Evolutionary conservation across 768 basidiomycete species (phyloP).

Genomic region (Agaricus blazei): DNA sequence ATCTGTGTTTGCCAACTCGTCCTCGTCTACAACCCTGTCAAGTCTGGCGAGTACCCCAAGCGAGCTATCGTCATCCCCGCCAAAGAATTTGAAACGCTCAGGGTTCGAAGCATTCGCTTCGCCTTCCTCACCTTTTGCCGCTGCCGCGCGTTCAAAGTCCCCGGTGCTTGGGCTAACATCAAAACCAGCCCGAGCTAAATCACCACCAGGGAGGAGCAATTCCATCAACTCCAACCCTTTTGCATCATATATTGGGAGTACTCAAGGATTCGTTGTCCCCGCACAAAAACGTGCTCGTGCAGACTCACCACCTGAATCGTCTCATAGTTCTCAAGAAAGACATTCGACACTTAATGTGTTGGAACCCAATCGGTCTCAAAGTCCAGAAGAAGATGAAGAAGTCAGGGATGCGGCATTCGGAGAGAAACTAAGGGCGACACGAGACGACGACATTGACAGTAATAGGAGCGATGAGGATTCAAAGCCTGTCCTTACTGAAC

Average conservation of each 20-base stretch:
- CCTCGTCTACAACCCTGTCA: constrained; percentile 14
- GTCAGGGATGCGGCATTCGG: constrained; percentile 47
- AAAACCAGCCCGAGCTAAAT: constrained; percentile 44
- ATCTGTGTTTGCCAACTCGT: constrained; percentile 8
- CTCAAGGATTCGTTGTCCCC: constrained; percentile 47
- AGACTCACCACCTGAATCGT: constrained; percentile 41
- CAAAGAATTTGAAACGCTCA: constrained; percentile 26
- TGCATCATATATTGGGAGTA: constrained; percentile 51
- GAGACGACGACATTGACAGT: constrained; percentile 51
- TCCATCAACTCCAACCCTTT: constrained; percentile 47
- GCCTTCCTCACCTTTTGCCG: constrained; percentile 24
- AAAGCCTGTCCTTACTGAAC: constrained; percentile 54
- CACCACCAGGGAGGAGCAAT: constrained; percentile 45
- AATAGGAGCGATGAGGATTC: constrained; percentile 43
- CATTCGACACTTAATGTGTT: constrained; percentile 12
- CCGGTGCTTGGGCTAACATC: constrained; percentile 40
- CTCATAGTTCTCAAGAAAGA: constrained; percentile 40
- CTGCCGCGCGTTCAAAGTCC: constrained; percentile 43
- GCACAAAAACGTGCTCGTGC: constrained; percentile 51
- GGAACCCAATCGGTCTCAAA: constrained; percentile 25
- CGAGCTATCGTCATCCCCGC: constrained; percentile 11
- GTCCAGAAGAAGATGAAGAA: constrained; percentile 43
- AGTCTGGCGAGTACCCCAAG: constrained; percentile 1
- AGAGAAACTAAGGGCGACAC: constrained; percentile 59
- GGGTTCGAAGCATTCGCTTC: constrained; percentile 30